Evolutionary conservation across 257 asterid species (phyloP).

Genomic region (Scutellaria baicalensis): DNA sequence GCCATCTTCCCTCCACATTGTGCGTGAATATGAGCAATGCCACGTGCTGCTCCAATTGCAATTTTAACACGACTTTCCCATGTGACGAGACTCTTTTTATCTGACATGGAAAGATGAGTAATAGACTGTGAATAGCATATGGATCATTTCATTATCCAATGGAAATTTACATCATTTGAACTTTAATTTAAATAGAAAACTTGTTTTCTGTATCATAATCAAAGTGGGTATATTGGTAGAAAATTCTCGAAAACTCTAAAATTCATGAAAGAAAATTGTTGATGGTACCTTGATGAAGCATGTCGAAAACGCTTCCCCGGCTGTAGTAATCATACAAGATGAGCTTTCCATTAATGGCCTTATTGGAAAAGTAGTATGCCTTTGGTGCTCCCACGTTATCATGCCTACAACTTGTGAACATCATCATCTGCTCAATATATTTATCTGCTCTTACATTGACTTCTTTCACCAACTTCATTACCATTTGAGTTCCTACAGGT

Average conservation of each 20-base stretch:
- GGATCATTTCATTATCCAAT: too few species aligned
- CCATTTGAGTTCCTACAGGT: background rate
- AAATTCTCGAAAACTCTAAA: too few species aligned
- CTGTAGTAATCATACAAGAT: conserved; percentile 18
- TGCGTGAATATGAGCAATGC: conserved; percentile 27
- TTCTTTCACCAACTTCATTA: too few species aligned
- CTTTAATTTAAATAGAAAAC: too few species aligned
- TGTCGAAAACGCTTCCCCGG: conserved; percentile 23
- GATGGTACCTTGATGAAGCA: conserved; percentile 20
- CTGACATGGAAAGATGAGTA: too few species aligned
- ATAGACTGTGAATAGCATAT: too few species aligned
- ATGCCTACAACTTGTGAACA: background rate
- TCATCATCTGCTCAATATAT: too few species aligned
- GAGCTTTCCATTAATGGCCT: background rate
- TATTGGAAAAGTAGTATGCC: background rate
- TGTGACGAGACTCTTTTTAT: too few species aligned
- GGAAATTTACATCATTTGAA: too few species aligned
- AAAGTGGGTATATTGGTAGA: too few species aligned
- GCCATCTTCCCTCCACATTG: conserved; percentile 18
- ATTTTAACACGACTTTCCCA: conserved; percentile 1
- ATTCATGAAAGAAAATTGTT: too few species aligned
- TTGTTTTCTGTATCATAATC: too few species aligned
- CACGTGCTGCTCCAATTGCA: conserved; percentile 31
- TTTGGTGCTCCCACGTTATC: background rate
- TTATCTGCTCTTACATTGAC: background rate